A percentile compares a stretch with the other conserved stretches of the same genome.
Conservation (phyloP, 139 green algal species). For the Spirogloea muscicola region DNA sequence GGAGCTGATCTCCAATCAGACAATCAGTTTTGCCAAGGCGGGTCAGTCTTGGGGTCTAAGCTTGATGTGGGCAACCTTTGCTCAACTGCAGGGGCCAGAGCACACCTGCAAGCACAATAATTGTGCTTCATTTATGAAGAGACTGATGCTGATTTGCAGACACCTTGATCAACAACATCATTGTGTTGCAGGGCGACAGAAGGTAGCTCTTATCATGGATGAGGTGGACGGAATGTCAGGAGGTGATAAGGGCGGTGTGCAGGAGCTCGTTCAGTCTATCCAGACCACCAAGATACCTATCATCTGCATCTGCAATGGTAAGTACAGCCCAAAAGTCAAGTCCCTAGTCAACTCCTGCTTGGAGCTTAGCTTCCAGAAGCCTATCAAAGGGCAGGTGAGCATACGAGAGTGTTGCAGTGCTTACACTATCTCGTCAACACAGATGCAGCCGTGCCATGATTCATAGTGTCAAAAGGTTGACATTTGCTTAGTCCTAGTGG, state of each 20-base stretch:
- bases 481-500: neutral
- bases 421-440: neutral
- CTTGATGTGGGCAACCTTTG: too few species aligned
- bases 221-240: constrained; percentile 89
- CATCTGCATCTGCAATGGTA: constrained; percentile 97
- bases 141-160: too few species aligned
- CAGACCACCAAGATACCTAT: constrained; percentile 81
- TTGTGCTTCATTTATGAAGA: neutral
- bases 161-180: neutral
- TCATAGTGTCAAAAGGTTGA: neutral
- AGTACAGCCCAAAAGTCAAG: constrained; percentile 86
- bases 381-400: constrained; percentile 67
- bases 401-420: neutral
- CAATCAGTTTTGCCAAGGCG: neutral
- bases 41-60: too few species aligned
- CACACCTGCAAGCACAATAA: too few species aligned
- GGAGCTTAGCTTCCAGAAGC: constrained; percentile 72
- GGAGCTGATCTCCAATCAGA: constrained; percentile 82
- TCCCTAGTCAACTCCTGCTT: constrained; percentile 77
- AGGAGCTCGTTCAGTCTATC: constrained; percentile 88
- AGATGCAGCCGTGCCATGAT: neutral
- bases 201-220: constrained; percentile 34
- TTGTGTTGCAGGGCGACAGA: neutral
- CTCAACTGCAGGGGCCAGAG: too few species aligned
- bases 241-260: constrained; percentile 80